Evolutionary conservation across 2,329 filamentous ascomycete species (phyloP).

Genomic region (Amauroascus verrucosus): DNA sequence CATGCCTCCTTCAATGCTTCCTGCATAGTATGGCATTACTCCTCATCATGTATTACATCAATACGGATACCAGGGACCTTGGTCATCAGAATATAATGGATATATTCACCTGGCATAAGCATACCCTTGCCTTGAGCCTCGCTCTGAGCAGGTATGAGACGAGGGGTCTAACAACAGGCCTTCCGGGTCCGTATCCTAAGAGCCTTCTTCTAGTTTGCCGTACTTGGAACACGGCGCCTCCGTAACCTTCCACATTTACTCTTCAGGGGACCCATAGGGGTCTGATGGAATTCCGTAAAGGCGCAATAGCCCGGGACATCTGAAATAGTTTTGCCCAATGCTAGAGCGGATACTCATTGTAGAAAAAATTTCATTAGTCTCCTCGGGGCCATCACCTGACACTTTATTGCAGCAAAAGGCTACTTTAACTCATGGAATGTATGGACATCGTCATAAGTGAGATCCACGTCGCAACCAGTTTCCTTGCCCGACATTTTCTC

Average conservation of each 20-base stretch:
- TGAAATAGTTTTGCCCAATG: too few species aligned
- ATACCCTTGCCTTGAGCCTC: neutral
- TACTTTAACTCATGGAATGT: neutral
- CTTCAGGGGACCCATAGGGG: neutral
- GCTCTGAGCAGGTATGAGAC: neutral
- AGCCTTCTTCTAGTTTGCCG: neutral
- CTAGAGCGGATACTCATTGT: neutral
- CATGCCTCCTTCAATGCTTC: neutral
- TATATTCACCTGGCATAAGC: neutral
- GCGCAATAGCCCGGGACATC: neutral
- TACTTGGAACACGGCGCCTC: neutral
- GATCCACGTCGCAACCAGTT: neutral
- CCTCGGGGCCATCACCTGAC: neutral
- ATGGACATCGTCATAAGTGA: neutral
- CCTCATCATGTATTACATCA: neutral
- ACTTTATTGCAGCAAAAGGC: neutral
- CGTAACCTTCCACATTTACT: neutral
- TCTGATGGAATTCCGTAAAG: neutral
- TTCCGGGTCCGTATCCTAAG: neutral
- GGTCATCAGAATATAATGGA: neutral
- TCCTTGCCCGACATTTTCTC: neutral
- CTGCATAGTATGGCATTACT: neutral
- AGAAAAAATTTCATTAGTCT: neutral
- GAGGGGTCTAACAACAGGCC: neutral
- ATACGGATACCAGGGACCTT: neutral